These are phyloP conservation scores for Fusarium sp. DNA, from an alignment of 2,329 filamentous ascomycete species.

Conservation along the genomic window DNA sequence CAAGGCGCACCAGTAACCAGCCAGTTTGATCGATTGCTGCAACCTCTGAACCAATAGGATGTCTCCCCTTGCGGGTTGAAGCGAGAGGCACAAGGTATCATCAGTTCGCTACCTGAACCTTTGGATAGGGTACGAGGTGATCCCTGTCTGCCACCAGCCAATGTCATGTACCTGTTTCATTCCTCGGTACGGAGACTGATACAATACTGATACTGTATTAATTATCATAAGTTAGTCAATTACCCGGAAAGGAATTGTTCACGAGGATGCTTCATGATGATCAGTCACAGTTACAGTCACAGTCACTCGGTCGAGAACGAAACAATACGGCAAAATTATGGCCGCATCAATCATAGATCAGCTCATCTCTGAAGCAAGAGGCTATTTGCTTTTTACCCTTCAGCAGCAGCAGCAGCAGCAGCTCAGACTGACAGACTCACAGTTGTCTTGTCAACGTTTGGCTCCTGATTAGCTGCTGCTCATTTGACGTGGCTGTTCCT, in stretches of 20 bases:
- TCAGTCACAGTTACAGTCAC: not conserved
- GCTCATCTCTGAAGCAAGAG: not conserved
- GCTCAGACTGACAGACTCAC: not conserved
- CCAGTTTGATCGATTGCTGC: not conserved
- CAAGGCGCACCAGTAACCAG: slow-evolving; percentile 22
- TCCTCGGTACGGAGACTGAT: not conserved
- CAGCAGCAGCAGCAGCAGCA: not conserved
- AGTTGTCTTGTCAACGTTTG: slow-evolving; percentile 24
- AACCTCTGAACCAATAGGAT: not conserved
- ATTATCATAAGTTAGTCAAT: not conserved
- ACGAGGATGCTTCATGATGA: slow-evolving; percentile 24
- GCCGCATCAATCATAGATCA: not conserved
- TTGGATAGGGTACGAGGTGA: not conserved
- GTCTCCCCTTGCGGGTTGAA: not conserved
- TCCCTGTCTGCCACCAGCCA: not conserved
- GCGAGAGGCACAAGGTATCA: not conserved
- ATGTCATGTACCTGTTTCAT: slow-evolving; percentile 3
- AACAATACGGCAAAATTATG: not conserved
- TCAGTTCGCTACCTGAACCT: slow-evolving; percentile 5
- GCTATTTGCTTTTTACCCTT: slow-evolving; percentile 16
- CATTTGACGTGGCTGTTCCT: slow-evolving; percentile 14
- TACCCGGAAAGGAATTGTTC: slow-evolving; percentile 2
- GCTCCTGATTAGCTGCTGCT: not conserved
- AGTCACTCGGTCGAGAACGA: not conserved
- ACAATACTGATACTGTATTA: not conserved